Evolutionary conservation across 1,139 yeast species (phyloP), one percentile per base, ranked within the genome.

Genomic region (Candida gigantensis): DNA sequence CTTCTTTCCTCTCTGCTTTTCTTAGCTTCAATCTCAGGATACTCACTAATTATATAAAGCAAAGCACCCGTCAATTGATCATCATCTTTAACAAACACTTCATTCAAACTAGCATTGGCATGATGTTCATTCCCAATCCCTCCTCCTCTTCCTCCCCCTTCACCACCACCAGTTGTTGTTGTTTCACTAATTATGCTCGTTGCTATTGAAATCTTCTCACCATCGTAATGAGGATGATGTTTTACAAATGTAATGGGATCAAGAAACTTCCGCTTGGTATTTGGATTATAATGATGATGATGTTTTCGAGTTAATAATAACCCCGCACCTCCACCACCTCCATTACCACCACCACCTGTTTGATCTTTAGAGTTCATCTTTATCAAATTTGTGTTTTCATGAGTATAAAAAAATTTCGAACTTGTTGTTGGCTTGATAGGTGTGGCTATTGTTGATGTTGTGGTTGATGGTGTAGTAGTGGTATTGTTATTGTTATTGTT

Each of bases 41-140:
- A 25, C 19, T 36, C 41, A 15, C 32, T 28, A 6, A 35, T 38
- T n/a, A 43, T 43, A 23, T 36, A 43, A 16, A 38, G 35, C 19
- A 43, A 35, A 5, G 47, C 47, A 2, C 47, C 47, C 0, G 43
- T 32, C 11, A 43, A 31, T 24, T 35, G 43, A 16, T 41, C 45
- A 29, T 41, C 45, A 29, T 34, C 37, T 15, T 31, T 23, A 7
- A 17, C 40, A 24, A 29, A 36, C 23, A 16, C 34, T 9, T 31
- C 34, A 26, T 30, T 34, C 23, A 35, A 30, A 7, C 19, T 18
- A 18, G 19, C 7, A 18, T 18, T 18, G 7, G 5, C 7, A 18
- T 18, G 19, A 18, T 18, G 19, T 18, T 18, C 19, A 18, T 18
- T 18, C 19, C 19, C 19, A 18, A 18, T 5, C n/a, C n/a, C n/a